A percentile compares a stretch with the other conserved stretches of the same genome.
Evolutionary conservation across 345 rosid genomes (phyloP).

Genomic region (Kandelia obovata): DNA sequence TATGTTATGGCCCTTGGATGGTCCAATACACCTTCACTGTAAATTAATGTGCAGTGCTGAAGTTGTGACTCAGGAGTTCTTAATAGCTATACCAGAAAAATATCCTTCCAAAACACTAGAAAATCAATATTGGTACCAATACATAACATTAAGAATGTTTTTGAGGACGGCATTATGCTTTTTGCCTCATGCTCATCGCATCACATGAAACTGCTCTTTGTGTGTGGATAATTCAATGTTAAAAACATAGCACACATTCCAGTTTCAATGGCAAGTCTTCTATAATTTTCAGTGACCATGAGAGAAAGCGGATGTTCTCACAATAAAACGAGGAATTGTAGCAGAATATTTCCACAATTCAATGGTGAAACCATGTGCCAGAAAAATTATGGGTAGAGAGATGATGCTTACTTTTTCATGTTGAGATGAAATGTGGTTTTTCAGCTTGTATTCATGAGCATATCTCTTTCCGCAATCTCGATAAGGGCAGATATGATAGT

Average conservation of each 20-base stretch:
- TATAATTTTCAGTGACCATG: too few relatives aligned
- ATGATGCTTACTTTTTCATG: slow-evolving; percentile 69
- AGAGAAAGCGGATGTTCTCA: too few relatives aligned
- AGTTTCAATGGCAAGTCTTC: too few relatives aligned
- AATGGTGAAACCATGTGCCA: not conserved
- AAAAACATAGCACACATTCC: too few relatives aligned
- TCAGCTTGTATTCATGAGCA: slow-evolving; percentile 96
- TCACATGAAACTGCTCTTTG: not conserved
- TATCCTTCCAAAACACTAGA: not conserved
- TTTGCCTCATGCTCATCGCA: not conserved
- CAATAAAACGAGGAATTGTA: not conserved
- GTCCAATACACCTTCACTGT: too few relatives aligned
- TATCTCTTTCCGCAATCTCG: slow-evolving; percentile 95
- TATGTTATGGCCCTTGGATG: not conserved
- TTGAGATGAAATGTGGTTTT: slow-evolving; percentile 74
- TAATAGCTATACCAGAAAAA: not conserved
- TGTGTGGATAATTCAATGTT: too few relatives aligned
- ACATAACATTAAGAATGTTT: not conserved
- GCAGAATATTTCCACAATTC: not conserved
- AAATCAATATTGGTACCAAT: too few relatives aligned
- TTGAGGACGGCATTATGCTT: not conserved
- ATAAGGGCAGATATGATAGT: slow-evolving; percentile 89
- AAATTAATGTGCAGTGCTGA: too few relatives aligned
- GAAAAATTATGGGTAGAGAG: not conserved
- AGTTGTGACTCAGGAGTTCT: too few relatives aligned